Evolutionary conservation across 2,329 filamentous ascomycete species (phyloP), one percentile per base, ranked within the genome.

Genomic region (Dactylellina parvicollis): DNA sequence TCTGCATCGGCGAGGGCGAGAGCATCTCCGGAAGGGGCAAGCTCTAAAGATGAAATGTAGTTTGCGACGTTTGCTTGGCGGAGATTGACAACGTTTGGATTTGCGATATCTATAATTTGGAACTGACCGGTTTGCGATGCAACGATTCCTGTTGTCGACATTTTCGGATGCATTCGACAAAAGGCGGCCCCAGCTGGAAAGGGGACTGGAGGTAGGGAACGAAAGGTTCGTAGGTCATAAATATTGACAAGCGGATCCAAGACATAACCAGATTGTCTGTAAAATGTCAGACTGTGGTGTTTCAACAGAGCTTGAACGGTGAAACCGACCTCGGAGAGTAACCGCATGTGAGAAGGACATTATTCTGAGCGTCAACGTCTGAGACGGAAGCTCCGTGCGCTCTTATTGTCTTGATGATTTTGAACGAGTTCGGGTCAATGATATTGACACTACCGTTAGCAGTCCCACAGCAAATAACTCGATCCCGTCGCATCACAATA

Each of bases 361-460:
- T 94, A 78, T 95, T 92, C 79, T 95, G 91, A 7, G 93, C 92
- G 82, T 99, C 95, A 91, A 99, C 97, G 80, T 98, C 94, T 80
- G 92, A 96, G 79, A 99, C 56, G 89, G 87, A 7, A 3, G 92
- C 91, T 1, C 90, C 89, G 79, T 99, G 95, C 0, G 94, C 92
- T 91, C 95, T 60, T 47, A 78, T 99, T 9, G 87, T 88, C 80
- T 94, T 96, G 76, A 95, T 84, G 3, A 96, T 85, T 42, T 87
- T 86, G 78, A 96, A 91, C 64, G 86, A 91, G 61, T 87, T 84
- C 0, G 93, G 87, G 79, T 96, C 94, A 20, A 99, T 84, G 28
- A 97, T 89, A 80, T 98, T 89, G 50, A 99, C 90, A 16, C 87
- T 87, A 44, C 95, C 95, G 46, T 84, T 89, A 75, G 89, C 88